A percentile compares a stretch with the other conserved stretches of the same genome.
Evolutionary conservation across 192 early-diverging fungal species (phyloP).

Genomic region (Dissophora ornata): DNA sequence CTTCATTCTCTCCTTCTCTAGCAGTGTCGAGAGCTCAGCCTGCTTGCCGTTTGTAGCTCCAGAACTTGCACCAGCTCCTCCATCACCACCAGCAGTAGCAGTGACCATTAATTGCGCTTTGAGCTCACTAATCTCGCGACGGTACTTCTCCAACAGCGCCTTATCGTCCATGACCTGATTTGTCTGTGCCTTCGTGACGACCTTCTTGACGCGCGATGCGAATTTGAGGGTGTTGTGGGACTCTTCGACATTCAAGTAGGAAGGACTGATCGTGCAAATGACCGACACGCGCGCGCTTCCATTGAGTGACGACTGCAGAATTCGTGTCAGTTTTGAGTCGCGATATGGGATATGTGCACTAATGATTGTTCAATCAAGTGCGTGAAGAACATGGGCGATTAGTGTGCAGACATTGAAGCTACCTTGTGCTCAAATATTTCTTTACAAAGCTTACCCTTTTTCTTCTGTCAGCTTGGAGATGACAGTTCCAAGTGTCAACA

Average conservation of each 20-base stretch:
- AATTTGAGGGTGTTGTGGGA: constrained; percentile 95
- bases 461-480: constrained; percentile 90
- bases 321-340: constrained; percentile 96
- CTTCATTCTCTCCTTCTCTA: constrained; percentile 48
- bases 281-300: constrained; percentile 92
- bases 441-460: constrained; percentile 54
- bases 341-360: constrained; percentile 93
- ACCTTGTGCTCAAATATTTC: too few relatives aligned
- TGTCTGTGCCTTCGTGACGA: constrained; percentile 82
- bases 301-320: constrained; percentile 91
- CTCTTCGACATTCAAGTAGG: constrained; percentile 83
- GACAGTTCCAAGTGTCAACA: constrained; percentile 92
- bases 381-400: too few relatives aligned
- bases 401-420: too few relatives aligned
- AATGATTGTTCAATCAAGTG: too few relatives aligned
- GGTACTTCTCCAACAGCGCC: constrained; percentile 86
- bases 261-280: constrained; percentile 92
- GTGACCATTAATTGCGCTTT: constrained; percentile 70
- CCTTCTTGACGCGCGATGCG: constrained; percentile 91
- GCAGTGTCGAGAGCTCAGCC: constrained; percentile 32
- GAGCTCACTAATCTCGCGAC: constrained; percentile 82
- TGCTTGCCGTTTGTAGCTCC: constrained; percentile 45
- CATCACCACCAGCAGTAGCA: constrained; percentile 63
- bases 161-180: constrained; percentile 87
- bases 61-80: constrained; percentile 59